Evolutionary conservation across 306 rosid species (phyloP).

Genomic region (Gleditsia sinensis): DNA sequence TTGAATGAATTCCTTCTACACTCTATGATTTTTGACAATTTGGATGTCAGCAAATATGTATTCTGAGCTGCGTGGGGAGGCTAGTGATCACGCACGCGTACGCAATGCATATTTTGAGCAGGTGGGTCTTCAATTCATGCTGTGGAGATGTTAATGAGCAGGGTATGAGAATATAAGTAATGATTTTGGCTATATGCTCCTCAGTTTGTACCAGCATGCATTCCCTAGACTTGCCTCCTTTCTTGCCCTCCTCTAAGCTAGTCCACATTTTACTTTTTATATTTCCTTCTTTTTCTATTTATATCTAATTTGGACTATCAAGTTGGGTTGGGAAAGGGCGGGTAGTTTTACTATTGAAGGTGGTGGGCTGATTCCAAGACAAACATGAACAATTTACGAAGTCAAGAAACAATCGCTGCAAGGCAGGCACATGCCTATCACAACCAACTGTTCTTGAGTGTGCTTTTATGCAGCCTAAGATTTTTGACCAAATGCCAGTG

Average conservation of each 20-base stretch:
- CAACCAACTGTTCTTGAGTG: conserved; percentile 13
- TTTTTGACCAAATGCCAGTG: not conserved
- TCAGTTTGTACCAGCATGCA: not conserved
- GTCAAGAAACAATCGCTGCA: conserved; percentile 6
- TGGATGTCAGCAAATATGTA: conserved; percentile 74
- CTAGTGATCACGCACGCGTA: conserved; percentile 82
- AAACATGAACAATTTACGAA: conserved; percentile 3
- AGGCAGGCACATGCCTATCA: conserved; percentile 22
- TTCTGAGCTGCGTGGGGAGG: conserved; percentile 84
- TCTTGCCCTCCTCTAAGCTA: not conserved
- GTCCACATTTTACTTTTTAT: not conserved
- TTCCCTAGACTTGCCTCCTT: not conserved
- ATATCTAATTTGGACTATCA: not conserved
- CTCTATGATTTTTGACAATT: conserved; percentile 42
- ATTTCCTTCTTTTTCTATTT: not conserved
- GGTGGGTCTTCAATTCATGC: conserved; percentile 44
- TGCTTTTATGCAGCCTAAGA: not conserved
- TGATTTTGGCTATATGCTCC: not conserved
- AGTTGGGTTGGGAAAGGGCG: conserved; percentile 8
- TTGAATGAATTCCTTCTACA: conserved; percentile 29
- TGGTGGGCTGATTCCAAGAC: conserved; percentile 24
- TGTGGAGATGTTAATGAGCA: not conserved
- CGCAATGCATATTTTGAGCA: conserved; percentile 87
- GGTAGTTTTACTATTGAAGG: conserved; percentile 5
- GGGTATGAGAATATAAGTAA: not conserved